Percentiles rank a stretch among this genome's conserved stretches.
Evolutionary conservation across 1,284 basidiomycete species (phyloP).

Genomic region (Anthracocystis setariae): DNA sequence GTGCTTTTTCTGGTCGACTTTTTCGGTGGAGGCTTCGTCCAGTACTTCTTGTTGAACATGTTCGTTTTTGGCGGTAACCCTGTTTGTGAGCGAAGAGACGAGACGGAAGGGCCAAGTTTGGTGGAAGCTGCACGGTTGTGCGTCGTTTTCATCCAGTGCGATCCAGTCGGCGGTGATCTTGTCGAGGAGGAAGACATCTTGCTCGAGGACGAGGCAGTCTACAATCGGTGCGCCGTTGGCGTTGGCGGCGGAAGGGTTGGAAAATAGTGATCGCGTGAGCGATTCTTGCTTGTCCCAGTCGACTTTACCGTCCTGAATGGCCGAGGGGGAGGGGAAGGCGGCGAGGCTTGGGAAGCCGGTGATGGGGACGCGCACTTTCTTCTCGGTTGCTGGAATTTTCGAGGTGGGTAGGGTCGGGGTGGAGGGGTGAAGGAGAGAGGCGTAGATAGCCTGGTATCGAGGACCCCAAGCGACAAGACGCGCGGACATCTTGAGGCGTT

Average conservation of each 20-base stretch:
- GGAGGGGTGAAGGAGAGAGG: conserved; percentile 1
- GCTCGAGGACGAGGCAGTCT: conserved; percentile 49
- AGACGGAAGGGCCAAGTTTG: conserved; percentile 51
- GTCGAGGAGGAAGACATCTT: conserved; percentile 48
- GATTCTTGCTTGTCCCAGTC: conserved; percentile 63
- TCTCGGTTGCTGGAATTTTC: conserved; percentile 35
- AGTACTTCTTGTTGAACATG: neutral
- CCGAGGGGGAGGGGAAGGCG: conserved; percentile 18
- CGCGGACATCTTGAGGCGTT: conserved; percentile 50
- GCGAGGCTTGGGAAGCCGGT: conserved; percentile 55
- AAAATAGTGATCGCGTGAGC: conserved; percentile 35
- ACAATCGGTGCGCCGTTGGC: conserved; percentile 34
- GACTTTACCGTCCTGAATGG: conserved; percentile 28
- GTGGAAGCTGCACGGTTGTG: conserved; percentile 16
- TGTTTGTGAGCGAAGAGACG: conserved; percentile 18
- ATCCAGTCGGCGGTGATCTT: conserved; percentile 50
- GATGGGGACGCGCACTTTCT: conserved; percentile 62
- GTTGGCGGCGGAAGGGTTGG: conserved; percentile 10
- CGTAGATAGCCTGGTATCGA: conserved; percentile 45
- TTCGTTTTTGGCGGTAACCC: conserved; percentile 7
- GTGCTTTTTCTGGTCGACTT: conserved; percentile 8
- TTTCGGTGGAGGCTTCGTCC: conserved; percentile 10
- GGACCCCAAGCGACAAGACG: conserved; percentile 59
- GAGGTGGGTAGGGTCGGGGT: neutral
- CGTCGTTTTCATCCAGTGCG: conserved; percentile 46